phyloP scores from a whole-genome alignment of 2,329 filamentous ascomycete species.

The Myriosclerotinia curreyana region DNA sequence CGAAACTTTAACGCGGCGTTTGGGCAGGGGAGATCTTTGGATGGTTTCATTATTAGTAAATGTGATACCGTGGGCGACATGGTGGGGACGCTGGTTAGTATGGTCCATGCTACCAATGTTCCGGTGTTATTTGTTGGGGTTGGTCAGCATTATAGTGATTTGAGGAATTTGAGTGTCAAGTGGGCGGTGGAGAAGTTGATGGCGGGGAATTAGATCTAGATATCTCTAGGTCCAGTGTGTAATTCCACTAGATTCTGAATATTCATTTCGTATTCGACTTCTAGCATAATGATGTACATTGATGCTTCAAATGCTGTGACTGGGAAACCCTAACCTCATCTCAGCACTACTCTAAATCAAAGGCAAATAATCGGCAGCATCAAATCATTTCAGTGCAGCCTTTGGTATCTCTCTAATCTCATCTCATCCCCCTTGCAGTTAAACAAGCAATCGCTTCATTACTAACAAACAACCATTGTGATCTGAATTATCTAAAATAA shows the following conservation, averaged over 20 bases:
- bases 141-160: slow-evolving; percentile 66
- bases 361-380: no score
- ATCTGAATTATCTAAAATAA: no score
- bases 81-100: slow-evolving; percentile 81
- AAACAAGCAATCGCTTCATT: no score
- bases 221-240: not conserved
- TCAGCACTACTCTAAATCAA: no score
- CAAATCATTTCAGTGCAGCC: no score
- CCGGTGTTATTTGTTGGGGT: slow-evolving; percentile 89
- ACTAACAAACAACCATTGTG: no score
- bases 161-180: slow-evolving; percentile 65
- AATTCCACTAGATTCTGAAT: not conserved
- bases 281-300: no score
- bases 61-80: slow-evolving; percentile 99
- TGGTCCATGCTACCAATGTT: slow-evolving; percentile 95
- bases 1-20: slow-evolving; percentile 95
- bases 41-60: slow-evolving; percentile 98
- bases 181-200: slow-evolving; percentile 68
- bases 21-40: slow-evolving; percentile 73
- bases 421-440: no score
- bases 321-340: no score
- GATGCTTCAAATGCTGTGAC: no score
- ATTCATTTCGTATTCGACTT: not conserved
- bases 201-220: slow-evolving; percentile 33
- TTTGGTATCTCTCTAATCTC: no score